Evolutionary conservation across 2,329 filamentous ascomycete species (phyloP), one percentile per base, ranked within the genome.

Genomic region (Aureobasidium lini): DNA sequence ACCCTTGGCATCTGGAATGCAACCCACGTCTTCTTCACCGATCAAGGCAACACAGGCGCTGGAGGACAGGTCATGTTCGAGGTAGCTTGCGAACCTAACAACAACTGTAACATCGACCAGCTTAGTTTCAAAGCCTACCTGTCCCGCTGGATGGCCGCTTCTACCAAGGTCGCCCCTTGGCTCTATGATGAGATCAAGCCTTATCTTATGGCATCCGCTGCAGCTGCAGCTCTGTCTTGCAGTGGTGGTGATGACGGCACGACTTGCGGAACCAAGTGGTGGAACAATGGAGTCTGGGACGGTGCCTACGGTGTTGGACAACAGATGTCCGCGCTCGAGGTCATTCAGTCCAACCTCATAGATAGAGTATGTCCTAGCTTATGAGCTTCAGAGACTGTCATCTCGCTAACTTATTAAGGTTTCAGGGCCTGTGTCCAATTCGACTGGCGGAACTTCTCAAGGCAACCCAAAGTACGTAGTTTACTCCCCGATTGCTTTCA

Each of bases 131-230:
- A 73, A 67, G 75, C 75, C n/a, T 77, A 76, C 62, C 69, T 78
- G 8, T 67, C 73, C 3, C 74, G 76, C 61, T 78, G 75, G 73
- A 72, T 81, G 72, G 82, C 81, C 13, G 75, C 78, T 3, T 77
- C 82, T 4, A 78, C 77, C 0, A 80, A 85, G 64, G 73, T 85
- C 60, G 83, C 81, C 0, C 83, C 84, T 0, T 84, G 79, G 65
- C 81, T 81, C 3, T 71, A 73, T 62, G 70, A 78, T 37, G 66
- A 69, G 8, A 75, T 87, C 57, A 75, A 81, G 66, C 76, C 80
- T 0, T 75, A 77, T n/a, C 71, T 87, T 2, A 72, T 75, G 39
- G 72, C 76, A 1, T 82, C 80, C 6, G 84, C 83, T 0, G 64
- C 69, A 31, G 80, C 79, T 1, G 83, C 83, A 2, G 83, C 81